Evolutionary conservation across 805 yeast genomes (phyloP).

Genomic region (Ogataea nonfermentans): DNA sequence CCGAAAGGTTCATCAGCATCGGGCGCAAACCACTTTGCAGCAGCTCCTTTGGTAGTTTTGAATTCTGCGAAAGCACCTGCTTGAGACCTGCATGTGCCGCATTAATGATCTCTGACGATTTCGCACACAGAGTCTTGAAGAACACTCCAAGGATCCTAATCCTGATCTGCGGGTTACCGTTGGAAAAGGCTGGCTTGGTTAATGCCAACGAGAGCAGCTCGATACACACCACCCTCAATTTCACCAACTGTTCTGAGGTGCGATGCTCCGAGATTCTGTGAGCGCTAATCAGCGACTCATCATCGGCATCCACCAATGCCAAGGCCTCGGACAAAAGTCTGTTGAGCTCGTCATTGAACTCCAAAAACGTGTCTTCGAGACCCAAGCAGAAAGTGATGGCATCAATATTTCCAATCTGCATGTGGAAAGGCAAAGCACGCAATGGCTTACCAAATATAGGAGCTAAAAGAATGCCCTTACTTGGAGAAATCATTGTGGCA

Average conservation of each 20-base stretch:
- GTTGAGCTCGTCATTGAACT: conserved; percentile 85
- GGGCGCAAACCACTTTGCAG: conserved; percentile 95
- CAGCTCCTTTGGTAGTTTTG: conserved; percentile 88
- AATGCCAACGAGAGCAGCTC: conserved; percentile 77
- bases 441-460: conserved; percentile 97
- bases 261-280: conserved; percentile 83
- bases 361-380: conserved; percentile 75
- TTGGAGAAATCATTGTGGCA: conserved; percentile 74
- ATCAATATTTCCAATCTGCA: conserved; percentile 98
- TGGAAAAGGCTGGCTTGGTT: conserved; percentile 78
- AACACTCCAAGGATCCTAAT: conserved; percentile 88
- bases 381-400: conserved; percentile 91
- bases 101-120: conserved; percentile 81
- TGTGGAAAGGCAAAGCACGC: conserved; percentile 94
- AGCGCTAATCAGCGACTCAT: conserved; percentile 86
- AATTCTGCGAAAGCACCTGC: conserved; percentile 77
- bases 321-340: conserved; percentile 85
- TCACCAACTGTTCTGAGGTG: conserved; percentile 84
- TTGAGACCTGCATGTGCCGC: conserved; percentile 91
- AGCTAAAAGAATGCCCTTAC: conserved; percentile 75
- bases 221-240: conserved; percentile 87
- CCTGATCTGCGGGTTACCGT: conserved; percentile 63
- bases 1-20: conserved; percentile 91
- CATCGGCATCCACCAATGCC: conserved; percentile 96
- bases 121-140: conserved; percentile 86